These are phyloP conservation scores for Candida sp. DNA, from an alignment of 1,139 yeast species.

Conservation along the genomic window DNA sequence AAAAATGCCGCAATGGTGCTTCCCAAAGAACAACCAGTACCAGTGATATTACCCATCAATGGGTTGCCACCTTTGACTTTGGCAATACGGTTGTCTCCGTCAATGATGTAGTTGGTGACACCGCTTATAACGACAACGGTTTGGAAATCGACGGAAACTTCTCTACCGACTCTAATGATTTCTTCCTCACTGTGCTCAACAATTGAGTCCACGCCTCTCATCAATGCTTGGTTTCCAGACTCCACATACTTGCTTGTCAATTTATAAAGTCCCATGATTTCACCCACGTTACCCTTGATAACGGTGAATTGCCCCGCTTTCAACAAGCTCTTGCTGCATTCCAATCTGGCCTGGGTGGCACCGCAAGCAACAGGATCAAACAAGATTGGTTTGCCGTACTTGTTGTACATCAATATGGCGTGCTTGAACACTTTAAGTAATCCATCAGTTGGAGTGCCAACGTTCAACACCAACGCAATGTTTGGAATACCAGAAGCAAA, in stretches of 20 bases:
- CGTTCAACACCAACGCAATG: slow-evolving; percentile 66
- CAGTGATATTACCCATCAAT: slow-evolving; percentile 79
- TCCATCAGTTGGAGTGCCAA: slow-evolving; percentile 69
- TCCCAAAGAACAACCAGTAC: slow-evolving; percentile 88
- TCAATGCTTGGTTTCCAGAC: slow-evolving; percentile 36
- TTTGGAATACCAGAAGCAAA: slow-evolving; percentile 58
- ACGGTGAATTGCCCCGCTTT: slow-evolving; percentile 67
- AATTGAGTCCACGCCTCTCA: slow-evolving; percentile 80
- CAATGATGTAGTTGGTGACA: slow-evolving; percentile 30
- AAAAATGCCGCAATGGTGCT: slow-evolving; percentile 68
- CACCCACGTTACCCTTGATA: slow-evolving; percentile 90
- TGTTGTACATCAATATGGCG: slow-evolving; percentile 67
- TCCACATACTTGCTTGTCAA: slow-evolving; percentile 33
- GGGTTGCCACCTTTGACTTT: slow-evolving; percentile 62
- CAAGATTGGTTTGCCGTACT: slow-evolving; percentile 61
- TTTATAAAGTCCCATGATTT: slow-evolving; percentile 55
- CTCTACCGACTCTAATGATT: slow-evolving; percentile 43
- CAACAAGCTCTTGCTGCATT: slow-evolving; percentile 52
- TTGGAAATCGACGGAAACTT: slow-evolving; percentile 58
- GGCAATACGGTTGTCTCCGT: slow-evolving; percentile 16
- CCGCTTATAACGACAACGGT: slow-evolving; percentile 78
- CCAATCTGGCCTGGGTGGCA: slow-evolving; percentile 66
- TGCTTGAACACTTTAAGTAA: slow-evolving; percentile 46
- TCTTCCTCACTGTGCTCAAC: slow-evolving; percentile 35
- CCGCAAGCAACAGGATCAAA: slow-evolving; percentile 96